Conservation (phyloP, 129 eudicot genomes). For the Saposhnikovia divaricata region DNA sequence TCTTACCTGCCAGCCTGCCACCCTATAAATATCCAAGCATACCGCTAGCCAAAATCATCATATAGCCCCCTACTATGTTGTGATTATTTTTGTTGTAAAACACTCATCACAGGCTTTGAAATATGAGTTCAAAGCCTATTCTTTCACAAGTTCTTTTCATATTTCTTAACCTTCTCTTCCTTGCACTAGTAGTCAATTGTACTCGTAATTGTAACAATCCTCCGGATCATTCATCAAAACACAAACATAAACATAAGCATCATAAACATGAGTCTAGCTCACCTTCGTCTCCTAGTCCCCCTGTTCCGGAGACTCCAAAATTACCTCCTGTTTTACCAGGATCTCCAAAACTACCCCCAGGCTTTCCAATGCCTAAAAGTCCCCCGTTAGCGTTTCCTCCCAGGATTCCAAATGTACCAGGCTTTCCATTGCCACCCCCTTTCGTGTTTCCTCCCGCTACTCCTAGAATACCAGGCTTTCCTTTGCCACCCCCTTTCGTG, state of each 20-base stretch:
- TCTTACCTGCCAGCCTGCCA: too few relatives aligned
- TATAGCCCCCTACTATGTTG: neutral
- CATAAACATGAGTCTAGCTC: neutral
- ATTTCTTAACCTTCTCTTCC: neutral
- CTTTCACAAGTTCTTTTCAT: neutral
- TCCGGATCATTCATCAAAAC: neutral
- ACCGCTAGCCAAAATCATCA: neutral
- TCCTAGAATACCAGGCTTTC: conserved; percentile 1
- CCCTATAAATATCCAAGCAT: neutral
- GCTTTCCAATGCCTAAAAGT: neutral
- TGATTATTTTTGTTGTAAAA: neutral
- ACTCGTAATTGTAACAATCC: neutral
- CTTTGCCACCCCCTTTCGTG: conserved; percentile 8
- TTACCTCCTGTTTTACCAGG: neutral
- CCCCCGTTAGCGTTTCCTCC: conserved; percentile 13
- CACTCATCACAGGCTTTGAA: neutral
- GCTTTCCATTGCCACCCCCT: conserved; percentile 9
- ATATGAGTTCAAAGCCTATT: neutral
- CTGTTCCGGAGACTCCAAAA: neutral
- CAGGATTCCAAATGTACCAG: neutral
- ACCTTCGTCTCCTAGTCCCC: neutral
- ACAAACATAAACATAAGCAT: conserved; percentile 9
- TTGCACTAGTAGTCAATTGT: neutral
- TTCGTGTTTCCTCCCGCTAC: neutral
- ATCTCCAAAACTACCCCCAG: neutral